These are phyloP conservation scores for Cladosporium sp. DNA, from an alignment of 2,329 filamentous ascomycete species.

Conservation along the genomic window DNA sequence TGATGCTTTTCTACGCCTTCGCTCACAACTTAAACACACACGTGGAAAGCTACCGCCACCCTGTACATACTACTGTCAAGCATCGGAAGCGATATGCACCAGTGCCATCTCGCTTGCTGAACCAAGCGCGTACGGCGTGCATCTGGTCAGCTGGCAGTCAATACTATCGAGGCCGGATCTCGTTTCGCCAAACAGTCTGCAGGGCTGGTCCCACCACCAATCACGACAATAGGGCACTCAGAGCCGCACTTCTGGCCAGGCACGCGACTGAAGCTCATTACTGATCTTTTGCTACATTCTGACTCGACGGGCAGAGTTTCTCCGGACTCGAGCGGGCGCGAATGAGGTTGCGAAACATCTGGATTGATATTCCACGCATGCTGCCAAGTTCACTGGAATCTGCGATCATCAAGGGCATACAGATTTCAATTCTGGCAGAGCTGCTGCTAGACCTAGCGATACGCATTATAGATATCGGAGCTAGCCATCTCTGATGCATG, in stretches of 20 bases:
- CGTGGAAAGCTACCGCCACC: background rate
- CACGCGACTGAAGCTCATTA: background rate
- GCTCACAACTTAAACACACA: background rate
- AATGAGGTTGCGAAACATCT: background rate
- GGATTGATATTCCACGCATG: background rate
- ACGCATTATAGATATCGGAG: too few relatives aligned
- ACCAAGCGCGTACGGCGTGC: background rate
- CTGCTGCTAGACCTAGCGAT: too few relatives aligned
- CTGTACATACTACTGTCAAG: background rate
- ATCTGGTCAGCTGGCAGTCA: background rate
- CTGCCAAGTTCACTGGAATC: background rate
- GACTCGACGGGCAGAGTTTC: background rate
- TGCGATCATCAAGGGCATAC: background rate
- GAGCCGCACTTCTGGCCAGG: conserved; percentile 7
- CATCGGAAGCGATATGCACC: conserved; percentile 7
- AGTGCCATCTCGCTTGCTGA: conserved; percentile 6
- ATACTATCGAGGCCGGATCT: background rate
- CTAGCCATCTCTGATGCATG: too few relatives aligned
- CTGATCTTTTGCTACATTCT: background rate
- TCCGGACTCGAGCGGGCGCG: background rate
- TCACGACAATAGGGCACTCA: background rate
- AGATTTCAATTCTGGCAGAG: too few relatives aligned
- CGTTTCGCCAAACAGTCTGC: background rate
- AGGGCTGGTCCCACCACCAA: conserved; percentile 1
- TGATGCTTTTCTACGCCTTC: too few relatives aligned